Evolutionary conservation across 345 rosid genomes (phyloP), one percentile per base, ranked within the genome.

Genomic region (Zanthoxylum bungeanum): DNA sequence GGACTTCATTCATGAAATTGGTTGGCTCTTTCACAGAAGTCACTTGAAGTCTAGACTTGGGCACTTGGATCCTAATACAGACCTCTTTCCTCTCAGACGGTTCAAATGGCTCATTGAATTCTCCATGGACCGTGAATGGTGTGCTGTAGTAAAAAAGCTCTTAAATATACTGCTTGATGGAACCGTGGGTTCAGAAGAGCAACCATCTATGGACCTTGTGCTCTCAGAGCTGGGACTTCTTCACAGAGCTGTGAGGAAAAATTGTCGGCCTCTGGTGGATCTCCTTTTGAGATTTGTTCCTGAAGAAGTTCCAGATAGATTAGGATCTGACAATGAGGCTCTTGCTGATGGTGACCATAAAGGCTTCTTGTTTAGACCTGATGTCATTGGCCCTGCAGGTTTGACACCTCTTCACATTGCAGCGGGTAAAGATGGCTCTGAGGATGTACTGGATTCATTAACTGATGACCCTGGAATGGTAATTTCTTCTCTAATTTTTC

Each of bases 391-490:
- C 71, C 97, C 98, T 53, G 93, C 87, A 27, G 96, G 99, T 81
- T 85, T 93, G 87, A 96, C 99, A 27, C 98, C 99, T 80, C 96
- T 93, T 70, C 99, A 96, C 82, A 89, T 96, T 71, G 99, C 97
- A 62, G 99, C 99, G 1, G 99, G 99, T 67, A 96, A 88, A 89
- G 99, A 96, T 81, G 93, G 87, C 72, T 93, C 99, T 31, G 97
- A 96, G 83, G 93, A 85, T 64, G 88, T 91, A 40, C 73, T 96
- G 73, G 95, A 93, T 69, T 92, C 97, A 60, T 80, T 96, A 71
- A 91, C 90, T 25, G 82, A 88, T 72, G 99, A 93, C 76, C 97
- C 97, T 47, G 85, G 87, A 80, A 88, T 82, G 99, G 99, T 95
- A 76, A 83, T 40, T 76, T 9, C 17, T 72, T 61, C 4, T 17